Base-by-base conservation (phyloP, 345 rosid genomes). In the Hibiscus trionum region DNA sequence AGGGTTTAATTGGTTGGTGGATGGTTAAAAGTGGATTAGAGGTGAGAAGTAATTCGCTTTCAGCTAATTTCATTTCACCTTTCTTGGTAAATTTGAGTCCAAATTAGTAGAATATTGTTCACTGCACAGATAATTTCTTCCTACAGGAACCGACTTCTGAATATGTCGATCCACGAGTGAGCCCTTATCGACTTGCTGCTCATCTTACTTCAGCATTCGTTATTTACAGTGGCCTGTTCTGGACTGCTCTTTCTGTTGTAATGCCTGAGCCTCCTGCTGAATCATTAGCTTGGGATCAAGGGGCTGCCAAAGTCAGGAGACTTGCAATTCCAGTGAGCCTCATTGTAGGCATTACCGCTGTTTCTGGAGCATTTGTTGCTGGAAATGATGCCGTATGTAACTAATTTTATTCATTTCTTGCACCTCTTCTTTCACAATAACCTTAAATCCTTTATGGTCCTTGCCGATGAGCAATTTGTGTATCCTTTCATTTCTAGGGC, bases 1-100 rank as follows among this genome's bases (percentile, higher is more conserved):
- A 90, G 88, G 97, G 99, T 73, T 78, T 92, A 70, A 90, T 95
- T 76, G 97, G 97, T 77, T 95, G 97, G 97, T 95, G 99, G 99
- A 92, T 95, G 99, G 99, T 95, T 35, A 95, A 90, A 82, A 95
- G 99, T 77, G 99, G 99, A 74, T 76, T 95, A 77, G 99, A 92
- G 96, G 98, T 90, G 77, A 78, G 72, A 60, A 56, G 33, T 60
- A 49, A 75, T 58, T 14, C 14, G 16, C 19, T 60, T 12, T 31
- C 60, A 49, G 26, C 42, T 49, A 15, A 8, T 67, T n/a, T 49
- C 16, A 10, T 27, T 70, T 2, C 17, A 5, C 42, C 42, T 37
- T 37, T 37, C 42, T 35, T 75, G 3, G 3, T 39, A 21, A 11
- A 37, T 29, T 16, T 61, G 44, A 11, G 4, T 47, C 27, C 35